Evolutionary conservation across 495 filamentous ascomycete genomes (phyloP), one percentile per base, ranked within the genome.

Genomic region (Aspergillus kassunensis): DNA sequence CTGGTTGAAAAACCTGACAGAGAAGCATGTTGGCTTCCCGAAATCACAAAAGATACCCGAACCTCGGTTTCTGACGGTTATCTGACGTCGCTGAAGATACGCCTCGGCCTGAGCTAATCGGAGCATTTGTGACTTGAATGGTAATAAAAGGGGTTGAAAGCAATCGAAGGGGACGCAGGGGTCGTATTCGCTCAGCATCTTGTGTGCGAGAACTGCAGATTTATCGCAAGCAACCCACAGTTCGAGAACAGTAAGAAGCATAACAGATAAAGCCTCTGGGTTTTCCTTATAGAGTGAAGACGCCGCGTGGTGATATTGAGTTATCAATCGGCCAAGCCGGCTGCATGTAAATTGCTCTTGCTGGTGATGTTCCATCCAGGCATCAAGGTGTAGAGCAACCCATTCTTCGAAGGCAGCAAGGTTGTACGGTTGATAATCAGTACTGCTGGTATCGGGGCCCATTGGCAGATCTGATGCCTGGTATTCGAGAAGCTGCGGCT

Each of bases 161-260:
- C 77, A n/a, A 5, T 39, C 51, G 0, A 45, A 12, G 0, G 72
- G 68, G 31, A 88, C 64, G 1, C 67, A 74, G 0, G 77, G 67
- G 12, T 77, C 61, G 56, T 84, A 88, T 0, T 84, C 61, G 0
- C 25, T 37, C 0, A 89, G 56, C 5, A 85, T 43, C 1, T 60
- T 50, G 44, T 70, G 67, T 0, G 58, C 46, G 1, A 48, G 18
- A 9, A 72, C 67, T 0, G 80, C 78, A 10, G 68, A 65, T 44
- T 69, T 77, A 54, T 89, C 85, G 39, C 70, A 66, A 15, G 80
- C 80, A 30, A 84, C 58, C 84, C 85, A 89, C 0, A 88, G 53
- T 21, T 88, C 82, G 48, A 86, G 61, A 4, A 79, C 60, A 0
- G 74, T 81, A 16, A 89, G 69, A 2, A 82, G 33, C 81, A 88